Conservation (phyloP, 2,329 filamentous ascomycete species). For the Penicillium griseofulvum region DNA sequence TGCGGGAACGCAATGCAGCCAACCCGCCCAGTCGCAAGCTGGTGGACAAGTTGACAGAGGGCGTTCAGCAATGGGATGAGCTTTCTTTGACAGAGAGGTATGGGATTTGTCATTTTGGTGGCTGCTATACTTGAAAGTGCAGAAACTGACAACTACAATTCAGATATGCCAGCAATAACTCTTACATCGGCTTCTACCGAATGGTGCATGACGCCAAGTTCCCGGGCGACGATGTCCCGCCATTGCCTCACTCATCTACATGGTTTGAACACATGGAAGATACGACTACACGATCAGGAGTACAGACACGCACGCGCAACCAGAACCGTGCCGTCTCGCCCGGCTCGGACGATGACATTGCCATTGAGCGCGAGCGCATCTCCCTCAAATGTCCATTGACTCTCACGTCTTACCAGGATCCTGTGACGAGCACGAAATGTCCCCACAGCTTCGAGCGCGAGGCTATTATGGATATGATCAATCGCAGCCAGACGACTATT, state of each 20-base stretch:
- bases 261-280: slow-evolving; percentile 60
- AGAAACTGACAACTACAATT: slow-evolving; percentile 7
- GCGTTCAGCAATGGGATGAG: slow-evolving; percentile 35
- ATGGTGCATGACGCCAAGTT: slow-evolving; percentile 61
- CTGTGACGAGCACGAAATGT: slow-evolving; percentile 50
- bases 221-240: slow-evolving; percentile 52
- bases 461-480: slow-evolving; percentile 48
- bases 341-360: slow-evolving; percentile 47
- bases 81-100: slow-evolving; percentile 45
- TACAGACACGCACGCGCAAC: slow-evolving; percentile 22
- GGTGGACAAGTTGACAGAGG: slow-evolving; percentile 35
- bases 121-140: slow-evolving; percentile 12
- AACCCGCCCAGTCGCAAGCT: slow-evolving; percentile 38
- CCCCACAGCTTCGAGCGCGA: slow-evolving; percentile 50
- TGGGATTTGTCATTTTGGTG: slow-evolving; percentile 17
- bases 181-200: slow-evolving; percentile 60
- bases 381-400: slow-evolving; percentile 51
- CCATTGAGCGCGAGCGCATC: slow-evolving; percentile 46
- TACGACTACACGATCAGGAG: slow-evolving; percentile 1
- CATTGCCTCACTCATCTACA: slow-evolving; percentile 55
- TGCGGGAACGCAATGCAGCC: slow-evolving; percentile 20
- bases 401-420: slow-evolving; percentile 45
- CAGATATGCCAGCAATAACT: slow-evolving; percentile 58
- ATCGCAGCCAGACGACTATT: slow-evolving; percentile 27
- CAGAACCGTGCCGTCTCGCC: slow-evolving; percentile 21